Evolutionary conservation across 805 yeast species (phyloP), one percentile per base, ranked within the genome.

Genomic region (Wickerhamiella siamensis): DNA sequence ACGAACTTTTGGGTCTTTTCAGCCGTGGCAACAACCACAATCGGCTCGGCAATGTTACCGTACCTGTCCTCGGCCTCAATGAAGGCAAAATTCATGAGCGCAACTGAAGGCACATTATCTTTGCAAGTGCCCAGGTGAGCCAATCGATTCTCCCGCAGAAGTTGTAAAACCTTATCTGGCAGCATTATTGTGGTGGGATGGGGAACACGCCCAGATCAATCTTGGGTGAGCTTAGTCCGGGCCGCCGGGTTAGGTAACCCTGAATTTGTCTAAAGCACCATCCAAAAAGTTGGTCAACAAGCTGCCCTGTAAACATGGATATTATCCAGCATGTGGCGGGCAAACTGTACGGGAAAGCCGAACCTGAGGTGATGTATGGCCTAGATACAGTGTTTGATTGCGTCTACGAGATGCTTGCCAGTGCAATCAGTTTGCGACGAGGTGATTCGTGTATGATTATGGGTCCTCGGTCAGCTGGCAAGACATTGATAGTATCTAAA

Each of bases 81-180:
- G 55, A 2, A 79, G 60, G 87, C 77, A 60, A 83, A 88, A 61
- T 83, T 88, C 97, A 88, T 88, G 48, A 88, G 67, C 16, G 91
- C 74, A 3, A 86, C 94, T 46, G 87, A 91, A 4, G 97, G 97
- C 36, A 74, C 60, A 51, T 79, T 69, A 35, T 82, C 70, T 40
- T 67, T 64, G 45, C 84, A 73, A 2, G 97, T 88, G 2, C 88
- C 96, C 37, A 87, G 66, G 58, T 87, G 96, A 32, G 87, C 74
- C 58, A 51, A 44, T 34, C 48, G 45, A 42, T 47, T 47, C 45
- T 40, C 43, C 24, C 37, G 37, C 26, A 53, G 43, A 43, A 53
- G 39, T 15, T 43, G 43, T 21, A 29, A 24, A 12, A 49, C 47
- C 17, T 31, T 24, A 27, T 46, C 39, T 9, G 53, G 54, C 14